phyloP scores from a whole-genome alignment of 192 early-diverging fungal species.

The Powellomyces hirtus region DNA sequence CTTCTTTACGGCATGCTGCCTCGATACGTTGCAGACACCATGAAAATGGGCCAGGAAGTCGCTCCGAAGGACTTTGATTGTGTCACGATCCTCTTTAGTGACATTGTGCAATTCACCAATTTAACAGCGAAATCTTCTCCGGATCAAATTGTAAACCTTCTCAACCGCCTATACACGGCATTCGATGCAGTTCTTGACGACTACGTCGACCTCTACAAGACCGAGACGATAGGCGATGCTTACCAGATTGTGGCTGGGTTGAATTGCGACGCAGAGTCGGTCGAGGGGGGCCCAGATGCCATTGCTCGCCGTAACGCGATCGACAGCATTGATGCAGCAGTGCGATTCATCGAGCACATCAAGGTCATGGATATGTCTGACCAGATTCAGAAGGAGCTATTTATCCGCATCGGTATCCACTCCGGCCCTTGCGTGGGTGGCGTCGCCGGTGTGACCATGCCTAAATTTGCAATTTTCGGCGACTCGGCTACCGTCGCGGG shows the following conservation, averaged over 20 bases:
- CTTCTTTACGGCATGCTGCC: constrained; percentile 46
- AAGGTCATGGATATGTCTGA: constrained; percentile 45
- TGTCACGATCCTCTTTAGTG: constrained; percentile 38
- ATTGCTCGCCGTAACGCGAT: constrained; percentile 26
- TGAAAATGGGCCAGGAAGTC: constrained; percentile 43
- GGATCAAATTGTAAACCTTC: constrained; percentile 40
- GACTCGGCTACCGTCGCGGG: constrained; percentile 42
- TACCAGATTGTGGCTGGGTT: constrained; percentile 44
- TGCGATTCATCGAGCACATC: constrained; percentile 39
- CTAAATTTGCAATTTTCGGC: constrained; percentile 47
- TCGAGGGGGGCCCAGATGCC: background rate
- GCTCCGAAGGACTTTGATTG: constrained; percentile 35
- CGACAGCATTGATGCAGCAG: constrained; percentile 39
- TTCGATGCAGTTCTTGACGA: constrained; percentile 45
- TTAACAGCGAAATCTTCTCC: constrained; percentile 36
- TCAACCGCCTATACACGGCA: constrained; percentile 45
- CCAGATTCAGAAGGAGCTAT: constrained; percentile 34
- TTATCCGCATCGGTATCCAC: constrained; percentile 50
- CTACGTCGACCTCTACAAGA: constrained; percentile 45
- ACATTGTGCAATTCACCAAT: constrained; percentile 49
- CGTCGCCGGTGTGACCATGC: constrained; percentile 44
- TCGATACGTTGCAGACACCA: constrained; percentile 44
- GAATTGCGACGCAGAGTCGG: constrained; percentile 26
- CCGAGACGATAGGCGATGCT: constrained; percentile 50
- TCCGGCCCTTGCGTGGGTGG: constrained; percentile 45